phyloP scores from a whole-genome alignment of 192 early-diverging fungal species.

The Dimargaris verticillata region DNA sequence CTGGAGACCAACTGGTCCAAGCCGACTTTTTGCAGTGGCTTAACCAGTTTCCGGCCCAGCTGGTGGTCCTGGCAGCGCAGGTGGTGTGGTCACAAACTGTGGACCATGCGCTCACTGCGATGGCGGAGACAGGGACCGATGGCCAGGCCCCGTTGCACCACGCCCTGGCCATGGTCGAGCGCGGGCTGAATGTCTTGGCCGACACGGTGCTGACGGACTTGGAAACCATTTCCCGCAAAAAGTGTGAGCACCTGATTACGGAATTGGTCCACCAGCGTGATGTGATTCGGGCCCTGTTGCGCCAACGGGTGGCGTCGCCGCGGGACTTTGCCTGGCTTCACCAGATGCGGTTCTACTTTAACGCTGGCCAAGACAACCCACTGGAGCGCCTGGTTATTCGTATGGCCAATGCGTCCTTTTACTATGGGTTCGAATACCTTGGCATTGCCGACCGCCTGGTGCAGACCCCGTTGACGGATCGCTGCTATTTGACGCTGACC shows the following conservation, averaged over 20 bases:
- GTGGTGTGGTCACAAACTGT: conserved; percentile 78
- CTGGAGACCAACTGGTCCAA: conserved; percentile 29
- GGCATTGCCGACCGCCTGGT: conserved; percentile 93
- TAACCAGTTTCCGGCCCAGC: conserved; percentile 75
- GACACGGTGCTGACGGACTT: conserved; percentile 86
- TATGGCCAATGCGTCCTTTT: conserved; percentile 90
- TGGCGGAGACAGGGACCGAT: conserved; percentile 20
- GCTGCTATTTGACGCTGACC: conserved; percentile 95
- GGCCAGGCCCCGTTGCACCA: conserved; percentile 29
- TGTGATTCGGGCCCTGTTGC: conserved; percentile 53
- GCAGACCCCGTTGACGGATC: conserved; percentile 96
- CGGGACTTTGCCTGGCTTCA: conserved; percentile 92
- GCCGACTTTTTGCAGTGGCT: conserved; percentile 65
- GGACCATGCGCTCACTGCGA: conserved; percentile 49
- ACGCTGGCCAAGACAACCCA: conserved; percentile 38
- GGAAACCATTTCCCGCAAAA: conserved; percentile 62
- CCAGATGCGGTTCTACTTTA: conserved; percentile 89
- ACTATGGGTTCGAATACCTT: conserved; percentile 96
- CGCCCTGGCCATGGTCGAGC: conserved; percentile 42
- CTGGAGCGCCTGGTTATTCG: conserved; percentile 53
- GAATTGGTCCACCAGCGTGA: conserved; percentile 98
- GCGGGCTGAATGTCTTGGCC: conserved; percentile 70
- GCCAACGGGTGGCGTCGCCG: conserved; percentile 26
- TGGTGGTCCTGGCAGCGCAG: conserved; percentile 83
- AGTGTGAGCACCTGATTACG: conserved; percentile 96